Base-by-base conservation (phyloP, 2,329 filamentous ascomycete genomes). In the Coniosporium uncinatum region DNA sequence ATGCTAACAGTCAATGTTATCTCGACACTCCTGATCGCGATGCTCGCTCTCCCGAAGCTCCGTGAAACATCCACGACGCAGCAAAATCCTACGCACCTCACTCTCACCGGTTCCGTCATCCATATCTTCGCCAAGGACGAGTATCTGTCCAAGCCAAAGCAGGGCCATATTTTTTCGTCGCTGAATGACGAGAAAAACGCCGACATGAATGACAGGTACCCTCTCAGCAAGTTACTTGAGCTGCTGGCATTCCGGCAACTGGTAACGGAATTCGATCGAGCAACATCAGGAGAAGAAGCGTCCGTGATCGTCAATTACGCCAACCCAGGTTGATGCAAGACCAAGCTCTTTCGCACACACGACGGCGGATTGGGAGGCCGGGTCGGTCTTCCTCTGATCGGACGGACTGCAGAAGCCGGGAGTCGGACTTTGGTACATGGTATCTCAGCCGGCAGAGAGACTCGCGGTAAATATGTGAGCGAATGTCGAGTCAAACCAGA, bases 21-120 rank as follows among this genome's bases (percentile, higher is more conserved):
- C 32, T 36, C 31, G 5, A 43, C 41, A 6, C 37, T 40, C 20
- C 38, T 46, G 13, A 41, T 46, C n/a, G 41, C 32, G 13, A 16
- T 43, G 4, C 43, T 46, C 13, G 27, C 41, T 20, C 32, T 43
- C 14, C 43, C 43, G 11, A 31, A 31, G 16, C 27, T 31, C 27
- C 27, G 27, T 16, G 27, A 31, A 16, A 31, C 27, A 31, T 11
- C 27, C 16, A 16, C 27, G 11, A 11, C 27, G 21, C 33, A 42
- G 18, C 31, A 43, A 22, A 41, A 29, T 17, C 37, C 24, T 19
- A 19, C 42, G 3, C 42, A 48, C 41, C 43, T 49, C 34, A 38
- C 33, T 16, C 42, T 46, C 37, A 42, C 46, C 19, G 38, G 38
- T 16, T 48, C 47, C 18, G 42, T 42, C 5, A 40, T 48, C 5